These are phyloP conservation scores for Aureobasidium sp. DNA, from an alignment of 2,329 filamentous ascomycete species.

Conservation along the genomic window DNA sequence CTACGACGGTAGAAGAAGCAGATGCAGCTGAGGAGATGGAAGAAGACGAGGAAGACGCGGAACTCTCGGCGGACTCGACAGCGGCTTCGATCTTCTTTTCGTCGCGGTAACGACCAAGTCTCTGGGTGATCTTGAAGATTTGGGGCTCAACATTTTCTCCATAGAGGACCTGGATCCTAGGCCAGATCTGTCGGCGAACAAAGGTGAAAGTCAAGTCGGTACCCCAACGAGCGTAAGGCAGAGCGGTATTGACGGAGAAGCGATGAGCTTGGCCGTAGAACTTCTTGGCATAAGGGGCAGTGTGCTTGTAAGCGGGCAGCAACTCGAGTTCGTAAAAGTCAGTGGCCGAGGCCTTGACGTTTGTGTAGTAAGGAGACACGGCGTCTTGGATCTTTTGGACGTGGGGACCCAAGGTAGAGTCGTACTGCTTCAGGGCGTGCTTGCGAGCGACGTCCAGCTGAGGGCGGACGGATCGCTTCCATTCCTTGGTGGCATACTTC, in stretches of 20 bases:
- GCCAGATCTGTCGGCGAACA: conserved; percentile 69
- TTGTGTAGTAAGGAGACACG: conserved; percentile 64
- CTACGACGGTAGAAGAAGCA: not conserved
- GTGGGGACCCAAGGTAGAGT: conserved; percentile 62
- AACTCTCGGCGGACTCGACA: conserved; percentile 44
- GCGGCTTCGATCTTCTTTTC: conserved; percentile 54
- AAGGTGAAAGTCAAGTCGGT: conserved; percentile 64
- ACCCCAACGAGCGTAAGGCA: conserved; percentile 63
- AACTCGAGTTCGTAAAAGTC: conserved; percentile 65
- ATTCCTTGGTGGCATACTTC: conserved; percentile 60
- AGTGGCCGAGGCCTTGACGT: conserved; percentile 52
- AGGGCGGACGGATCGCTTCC: conserved; percentile 70
- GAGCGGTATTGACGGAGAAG: conserved; percentile 58
- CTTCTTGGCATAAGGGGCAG: conserved; percentile 63
- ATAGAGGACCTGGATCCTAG: conserved; percentile 70
- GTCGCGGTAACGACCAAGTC: conserved; percentile 67
- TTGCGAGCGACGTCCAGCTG: conserved; percentile 58
- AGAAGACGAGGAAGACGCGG: conserved; percentile 16
- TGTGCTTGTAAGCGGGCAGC: conserved; percentile 65
- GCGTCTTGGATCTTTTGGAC: conserved; percentile 52
- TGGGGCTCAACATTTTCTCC: conserved; percentile 92
- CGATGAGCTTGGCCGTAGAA: conserved; percentile 58
- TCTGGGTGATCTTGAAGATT: conserved; percentile 81
- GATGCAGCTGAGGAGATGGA: conserved; percentile 1
- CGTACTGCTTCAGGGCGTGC: conserved; percentile 57